Base-by-base conservation (phyloP, 495 filamentous ascomycete genomes). In the Annulohypoxylon moriforme region DNA sequence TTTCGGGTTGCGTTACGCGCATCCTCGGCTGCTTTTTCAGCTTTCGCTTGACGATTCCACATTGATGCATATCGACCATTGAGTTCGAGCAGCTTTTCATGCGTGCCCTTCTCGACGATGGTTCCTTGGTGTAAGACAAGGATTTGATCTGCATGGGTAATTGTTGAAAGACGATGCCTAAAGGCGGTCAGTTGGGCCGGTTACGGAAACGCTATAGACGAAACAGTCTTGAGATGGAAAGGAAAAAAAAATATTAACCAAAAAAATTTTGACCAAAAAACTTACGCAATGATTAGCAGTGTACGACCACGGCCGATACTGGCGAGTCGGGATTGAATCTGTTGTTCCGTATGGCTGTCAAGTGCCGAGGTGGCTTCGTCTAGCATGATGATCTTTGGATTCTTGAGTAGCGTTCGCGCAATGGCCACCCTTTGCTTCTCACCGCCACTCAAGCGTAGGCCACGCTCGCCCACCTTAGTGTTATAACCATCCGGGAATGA, bases 351-450 rank as follows among this genome's bases (percentile, higher is more conserved):
- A 72, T 96, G 93, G 1, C 93, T 95, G 70, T 99, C 96, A 16
- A 99, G 85, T 2, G 96, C 96, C 33, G 96, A 96, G 0, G 96
- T 99, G 6, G 96, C 96, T 80, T 99, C 96, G 76, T 99, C 96
- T 14, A 99, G 83, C 76, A 99, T 91, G 78, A 99, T 98, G 69
- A 99, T 94, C 38, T 92, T 92, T 16, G 96, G 96, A 73, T 97
- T 91, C 80, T 99, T 99, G 58, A 99, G 84, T 63, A 99, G 97
- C 11, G 96, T 97, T 44, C 96, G 91, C 49, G 96, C 96, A 76
- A 99, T 99, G 8, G 96, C 96, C 42, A 98, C 93, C 31, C 96
- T 92, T 80, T 99, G 96, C 80, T 97, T 97, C 81, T 99, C 96
- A 36, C 96, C 96, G 18, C 96, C 96, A 55, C 93, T 97, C 8